Base-by-base conservation (phyloP, 2,329 filamentous ascomycete genomes). In the Mycosphaerella sp. region DNA sequence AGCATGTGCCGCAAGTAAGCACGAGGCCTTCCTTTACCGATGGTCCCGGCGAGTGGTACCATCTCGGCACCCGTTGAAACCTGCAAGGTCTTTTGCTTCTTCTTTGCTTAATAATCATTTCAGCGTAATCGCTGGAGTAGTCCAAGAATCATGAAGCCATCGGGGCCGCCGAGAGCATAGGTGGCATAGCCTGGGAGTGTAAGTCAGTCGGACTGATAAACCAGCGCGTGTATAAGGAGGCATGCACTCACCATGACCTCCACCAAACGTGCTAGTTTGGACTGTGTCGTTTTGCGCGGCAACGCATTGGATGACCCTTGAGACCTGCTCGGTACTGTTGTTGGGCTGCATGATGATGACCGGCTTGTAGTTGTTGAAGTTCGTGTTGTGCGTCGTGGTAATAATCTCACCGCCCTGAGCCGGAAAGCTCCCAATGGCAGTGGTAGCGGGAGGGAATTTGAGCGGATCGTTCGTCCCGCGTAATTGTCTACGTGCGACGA, bases 121-220 rank as follows among this genome's bases (percentile, higher is more conserved):
- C 47, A 10, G 55, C 23, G 6, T 55, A 29, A 10, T 43, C 29
- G 10, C 36, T 42, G 21, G 45, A 47, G 43, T 59, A 21, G 21
- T 21, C 21, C 54, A 34, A 60, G 56, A 14, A 59, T 51, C 21
- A 59, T 47, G 31, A 56, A 59, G 14, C 58, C 58, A 50, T 60
- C 51, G 48, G 40, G n/a, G 10, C 58, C 56, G 23, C 58, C 51
- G 14, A 59, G 51, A 43, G 53, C 58, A 48, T 60, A 60, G 6
- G 58, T 48, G 46, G 58, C 56, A 42, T 60, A 52, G 46, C 58
- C 48, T 51, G 7, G 6, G 17, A 45, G 31, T 21, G 6, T 39
- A 14, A 6, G 8, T 32, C 17, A 39, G 26, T 29, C 26, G 17
- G 26, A n/a, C 31, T 32, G 23, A 29, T n/a, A 12, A 12, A 29